Evolutionary conservation across 1,284 basidiomycete genomes (phyloP), one percentile per base, ranked within the genome.

Genomic region (Crucibulum parvulum): DNA sequence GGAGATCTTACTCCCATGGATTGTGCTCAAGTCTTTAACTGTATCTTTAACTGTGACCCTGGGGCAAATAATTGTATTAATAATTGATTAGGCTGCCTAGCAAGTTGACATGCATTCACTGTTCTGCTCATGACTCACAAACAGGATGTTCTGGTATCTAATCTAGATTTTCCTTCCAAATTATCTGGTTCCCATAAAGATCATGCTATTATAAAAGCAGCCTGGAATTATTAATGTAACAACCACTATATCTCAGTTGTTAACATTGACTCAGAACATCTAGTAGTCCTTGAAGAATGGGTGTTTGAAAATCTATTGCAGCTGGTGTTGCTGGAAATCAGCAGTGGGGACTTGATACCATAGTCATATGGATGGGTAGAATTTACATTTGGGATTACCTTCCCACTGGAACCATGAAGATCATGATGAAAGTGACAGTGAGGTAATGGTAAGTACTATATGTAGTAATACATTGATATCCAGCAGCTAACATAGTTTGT

Each of bases 281-380:
- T 67, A 1, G 48, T 31, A n/a, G 10, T 31, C 10, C 55, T 68
- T 1, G 68, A 70, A 34, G 55, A 65, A n/a, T 45, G 59, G 31
- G 68, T 72, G 62, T 68, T 69, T 37, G 61, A 63, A 34, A 13
- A 18, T 63, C 62, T 2, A 15, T 47, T 2, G 39, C 43, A 11
- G 61, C 66, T 4, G 66, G 66, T 4, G 18, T 59, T 43, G 61
- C 63, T 13, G 62, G 67, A 10, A 55, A 65, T 16, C 55, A 56
- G 37, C 69, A 71, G 48, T 71, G 68, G 68, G 69, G 68, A 9
- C 56, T 69, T 8, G 65, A 69, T 62, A 60, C 58, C 8, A 65
- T 35, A 50, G 61, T 50, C 65, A 69, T 56, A 62, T 67, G 43
- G 62, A 64, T 34, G 31, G 55, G 13, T 69, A 66, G 66, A 45